phyloP scores from a whole-genome alignment of 441 rosid species.

The Rhodomyrtus psidioides region DNA sequence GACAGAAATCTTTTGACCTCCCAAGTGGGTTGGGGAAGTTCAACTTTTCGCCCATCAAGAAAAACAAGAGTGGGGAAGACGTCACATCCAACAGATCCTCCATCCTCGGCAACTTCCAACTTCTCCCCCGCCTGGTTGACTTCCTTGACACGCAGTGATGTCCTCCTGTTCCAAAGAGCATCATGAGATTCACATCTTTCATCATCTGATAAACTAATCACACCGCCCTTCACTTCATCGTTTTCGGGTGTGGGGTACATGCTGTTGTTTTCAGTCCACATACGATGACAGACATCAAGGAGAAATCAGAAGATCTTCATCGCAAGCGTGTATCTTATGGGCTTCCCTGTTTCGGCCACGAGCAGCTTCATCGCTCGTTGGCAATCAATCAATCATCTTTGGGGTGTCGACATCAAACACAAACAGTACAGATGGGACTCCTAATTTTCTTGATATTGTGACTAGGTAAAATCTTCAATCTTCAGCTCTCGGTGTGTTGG shows the following conservation, averaged over 20 bases:
- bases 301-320: not conserved
- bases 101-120: slow-evolving; percentile 3
- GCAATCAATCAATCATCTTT: not conserved
- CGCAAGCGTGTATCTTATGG: not conserved
- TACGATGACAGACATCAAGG: not conserved
- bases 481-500: not conserved
- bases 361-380: not conserved
- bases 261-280: not conserved
- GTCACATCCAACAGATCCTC: slow-evolving; percentile 6
- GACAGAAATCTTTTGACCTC: slow-evolving; percentile 3
- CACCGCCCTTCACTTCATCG: not conserved
- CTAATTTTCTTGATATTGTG: not conserved
- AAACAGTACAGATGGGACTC: not conserved
- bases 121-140: not conserved
- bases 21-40: not conserved
- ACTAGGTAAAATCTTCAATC: too few species aligned
- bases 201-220: not conserved
- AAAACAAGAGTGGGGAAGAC: not conserved
- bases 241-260: not conserved
- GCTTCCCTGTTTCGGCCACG: not conserved
- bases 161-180: slow-evolving; percentile 3
- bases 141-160: not conserved
- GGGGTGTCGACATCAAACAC: not conserved
- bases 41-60: not conserved
- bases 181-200: not conserved